Conservation (phyloP, 192 early-diverging fungal genomes). For the Mortierella alpina region DNA sequence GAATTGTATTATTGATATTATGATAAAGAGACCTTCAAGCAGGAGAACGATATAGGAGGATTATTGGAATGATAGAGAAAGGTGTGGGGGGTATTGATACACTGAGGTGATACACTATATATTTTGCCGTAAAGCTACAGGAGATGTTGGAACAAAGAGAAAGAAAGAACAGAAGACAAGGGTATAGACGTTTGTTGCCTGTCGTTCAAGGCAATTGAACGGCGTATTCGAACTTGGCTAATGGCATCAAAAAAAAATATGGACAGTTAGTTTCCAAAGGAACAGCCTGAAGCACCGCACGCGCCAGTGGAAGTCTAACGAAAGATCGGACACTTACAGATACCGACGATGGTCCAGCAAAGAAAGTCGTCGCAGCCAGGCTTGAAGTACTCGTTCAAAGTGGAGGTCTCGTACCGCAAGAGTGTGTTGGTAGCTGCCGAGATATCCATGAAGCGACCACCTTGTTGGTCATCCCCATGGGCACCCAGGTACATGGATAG, state of each 20-base stretch:
- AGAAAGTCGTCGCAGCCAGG: slow-evolving; percentile 73
- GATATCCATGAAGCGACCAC: slow-evolving; percentile 49
- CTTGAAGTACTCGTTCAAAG: slow-evolving; percentile 29
- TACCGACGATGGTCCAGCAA: slow-evolving; percentile 89
- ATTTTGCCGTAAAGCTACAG: slow-evolving; percentile 23
- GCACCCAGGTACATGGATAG: slow-evolving; percentile 58
- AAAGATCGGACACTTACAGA: slow-evolving; percentile 60
- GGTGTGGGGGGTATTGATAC: not conserved
- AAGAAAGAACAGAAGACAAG: not conserved
- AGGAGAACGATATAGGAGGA: not conserved
- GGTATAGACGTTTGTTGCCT: slow-evolving; percentile 5
- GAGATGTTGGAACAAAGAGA: slow-evolving; percentile 21
- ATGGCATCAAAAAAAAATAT: not conserved
- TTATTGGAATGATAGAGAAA: not conserved
- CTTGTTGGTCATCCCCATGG: slow-evolving; percentile 52
- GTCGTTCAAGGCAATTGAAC: slow-evolving; percentile 31
- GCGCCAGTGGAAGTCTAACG: not conserved
- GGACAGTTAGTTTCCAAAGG: not conserved
- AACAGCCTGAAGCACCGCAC: not conserved
- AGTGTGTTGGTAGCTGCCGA: slow-evolving; percentile 30
- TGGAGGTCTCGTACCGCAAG: slow-evolving; percentile 33
- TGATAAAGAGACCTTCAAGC: not conserved
- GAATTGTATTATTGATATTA: no score
- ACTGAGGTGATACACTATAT: slow-evolving; percentile 24
- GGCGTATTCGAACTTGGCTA: slow-evolving; percentile 49